Base-by-base conservation (phyloP, 2,329 filamentous ascomycete genomes). In the Nemania sp. region DNA sequence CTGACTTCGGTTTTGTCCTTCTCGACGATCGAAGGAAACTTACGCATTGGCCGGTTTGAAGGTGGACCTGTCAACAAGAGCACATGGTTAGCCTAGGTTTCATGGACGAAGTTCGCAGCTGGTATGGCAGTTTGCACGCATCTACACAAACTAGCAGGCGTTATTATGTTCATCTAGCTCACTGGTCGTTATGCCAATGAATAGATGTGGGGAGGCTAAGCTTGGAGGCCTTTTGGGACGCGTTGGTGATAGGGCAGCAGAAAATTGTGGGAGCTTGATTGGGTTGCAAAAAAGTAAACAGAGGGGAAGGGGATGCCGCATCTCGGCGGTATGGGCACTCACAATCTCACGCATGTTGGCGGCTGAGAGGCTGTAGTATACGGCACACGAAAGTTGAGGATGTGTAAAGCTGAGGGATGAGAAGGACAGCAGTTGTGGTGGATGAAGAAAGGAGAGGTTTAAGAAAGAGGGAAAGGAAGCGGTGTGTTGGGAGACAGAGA, bases 11-110 rank as follows among this genome's bases (percentile, higher is more conserved):
- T n/a, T n/a, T n/a, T 30, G 47, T 41, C 41, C 11, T 59, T 56
- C 46, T 45, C 51, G 61, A 64, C 69, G 52, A 65, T 66, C 52
- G 58, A 56, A 49, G 58, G 64, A 49, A 51, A 84, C 86, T 80
- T 86, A 97, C 93, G 83, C 94, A 97, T 87, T 99, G 94, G 79
- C 94, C 94, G 84, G 94, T 99, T 83, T 99, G 94, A 71, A 99
- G 91, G 81, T 99, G 94, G 80, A 97, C 93, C 93, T 97, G 73
- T 3, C 36, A 12, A 44, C 5, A n/a, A 23, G 36, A 14, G 19
- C 31, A 49, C n/a, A 14, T 22, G 34, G 42, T 59, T 57, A 59
- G 56, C 49, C 11, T 28, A 12, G 15, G 31, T 40, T 34, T 33
- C 28, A 44, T 15, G 15, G 9, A 1, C 39, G 41, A 26, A 19